Evolutionary conservation across 1,139 yeast genomes (phyloP), one percentile per base, ranked within the genome.

Genomic region (Eremothecium coryli): DNA sequence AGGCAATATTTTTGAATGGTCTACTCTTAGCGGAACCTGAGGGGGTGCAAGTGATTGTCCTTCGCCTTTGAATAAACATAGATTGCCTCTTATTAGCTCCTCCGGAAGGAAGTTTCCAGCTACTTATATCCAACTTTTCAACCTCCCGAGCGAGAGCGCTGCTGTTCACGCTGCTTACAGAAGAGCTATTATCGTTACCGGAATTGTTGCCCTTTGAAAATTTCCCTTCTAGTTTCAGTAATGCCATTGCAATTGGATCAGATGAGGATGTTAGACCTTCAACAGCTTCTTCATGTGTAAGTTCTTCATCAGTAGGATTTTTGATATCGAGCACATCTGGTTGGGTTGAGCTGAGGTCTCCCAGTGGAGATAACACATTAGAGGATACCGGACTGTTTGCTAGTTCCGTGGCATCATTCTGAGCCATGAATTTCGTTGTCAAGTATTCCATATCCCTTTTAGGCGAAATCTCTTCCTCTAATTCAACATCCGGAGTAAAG

Each of bases 181-280:
- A 24, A 13, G 29, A 16, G 18, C 23, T 36, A 39, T 40, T 23
- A 10, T 44, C 38, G 14, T 26, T 29, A 9, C 18, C 32, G n/a
- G 35, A 36, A 4, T 29, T 29, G 13, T 31, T 23, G n/a, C 26
- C 16, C 28, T 37, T 47, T 22, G 42, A 38, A 31, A 61, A 68
- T 26, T 68, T 73, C 1, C 95, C 96, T 56, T 82, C 93, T 20
- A 86, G 62, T 54, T 82, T 84, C 53, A 68, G 66, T 41, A 86
- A 64, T 0, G 96, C 90, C 36, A 75, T 73, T 37, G 69, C 71
- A n/a, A 86, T 65, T 0, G 95, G 95, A 53, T 76, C 76, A 13
- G 32, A 9, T 95, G 0, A 95, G 88, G 31, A 85, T 80, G 79
- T 1, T 90, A 88, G 35, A 82, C 65, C 48, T 77, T 84, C 32